Evolutionary conservation across 2,329 filamentous ascomycete species (phyloP), one percentile per base, ranked within the genome.

Genomic region (Karstenula rhodostoma): DNA sequence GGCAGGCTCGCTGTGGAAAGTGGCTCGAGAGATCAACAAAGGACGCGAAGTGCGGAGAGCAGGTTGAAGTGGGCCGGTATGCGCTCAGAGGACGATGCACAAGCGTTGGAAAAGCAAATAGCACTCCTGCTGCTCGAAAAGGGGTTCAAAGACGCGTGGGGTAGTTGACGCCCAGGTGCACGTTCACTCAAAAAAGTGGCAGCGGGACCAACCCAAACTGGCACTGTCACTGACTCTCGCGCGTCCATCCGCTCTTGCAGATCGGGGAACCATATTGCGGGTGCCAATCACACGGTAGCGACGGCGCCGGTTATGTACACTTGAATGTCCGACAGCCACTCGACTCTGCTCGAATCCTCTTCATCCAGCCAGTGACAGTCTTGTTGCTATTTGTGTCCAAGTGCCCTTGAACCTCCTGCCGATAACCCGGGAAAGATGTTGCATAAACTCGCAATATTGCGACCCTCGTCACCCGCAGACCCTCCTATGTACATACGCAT

Each of bases 201-300:
- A 44, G 27, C 47, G 56, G 40, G 56, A 58, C 42, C 49, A 54
- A 47, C 50, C 49, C 50, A 44, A 54, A 54, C 42, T 19, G 49
- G 48, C 22, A 15, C 8, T 25, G 22, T 32, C 8, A 37, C 48
- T 51, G 27, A 50, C 48, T 32, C 40, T 42, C 44, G 35, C 44
- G 19, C 19, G 32, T 27, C 44, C 40, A 55, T 22, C 55, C 56
- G 48, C 42, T 53, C 57, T 35, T 59, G 57, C 57, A 59, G 56
- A 58, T 58, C 56, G 44, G 25, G 25, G 37, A 46, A 46, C 27
- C 32, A 22, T 46, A 55, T 35, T 35, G 19, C 37, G 23, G 27
- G 52, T 54, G 42, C 57, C 57, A 59, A 44, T 59, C 57, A 44
- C 47, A 35, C 52, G 57, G 51, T 59, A 56, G 44, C 57, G 57